Base-by-base conservation (phyloP, 2,329 filamentous ascomycete genomes). In the Microascus cirrosus region DNA sequence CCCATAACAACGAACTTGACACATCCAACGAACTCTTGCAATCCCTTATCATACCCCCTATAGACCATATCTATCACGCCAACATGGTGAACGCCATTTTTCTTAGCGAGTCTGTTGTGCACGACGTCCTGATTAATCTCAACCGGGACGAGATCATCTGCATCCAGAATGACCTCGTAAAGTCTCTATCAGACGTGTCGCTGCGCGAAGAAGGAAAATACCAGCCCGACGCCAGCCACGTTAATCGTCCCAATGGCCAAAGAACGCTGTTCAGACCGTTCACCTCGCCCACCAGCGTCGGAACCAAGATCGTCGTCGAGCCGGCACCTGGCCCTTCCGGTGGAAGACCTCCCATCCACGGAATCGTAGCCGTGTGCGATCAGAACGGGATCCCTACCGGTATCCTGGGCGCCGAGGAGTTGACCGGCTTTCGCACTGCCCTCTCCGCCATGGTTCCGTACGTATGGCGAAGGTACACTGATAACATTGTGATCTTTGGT, bases 361-460 rank as follows among this genome's bases (percentile, higher is more conserved):
- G 53, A 4, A 34, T 77, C 32, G 67, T 85, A 7, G 83, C 80
- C 0, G 71, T 86, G 1, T 72, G 85, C 25, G 81, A 83, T 63
- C 68, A 70, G 13, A 63, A 70, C 22, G 82, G 83, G 2, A 12
- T 35, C 15, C 61, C 62, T 8, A 63, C 58, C 0, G 85, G 80
- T 2, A 68, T 87, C 22, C 72, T 89, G 60, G 86, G 86, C 63
- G 84, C 85, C 0, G 80, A 81, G 62, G 84, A 87, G 62, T 71
- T 87, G 24, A 88, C 85, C 0, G 84, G 83, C 0, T 88, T 87
- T 68, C 77, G 85, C 35, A 88, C 85, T 0, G 82, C 84, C 0
- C 71, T 88, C 3, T 80, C 79, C 1, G 78, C 80, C n/a, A 78
- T 85, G 55, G 75, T 86, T 63, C 78, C 86, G 24, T 81, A 81